Evolutionary conservation across 441 rosid species (phyloP), one percentile per base, ranked within the genome.

Genomic region (Gossypium gossypioides): DNA sequence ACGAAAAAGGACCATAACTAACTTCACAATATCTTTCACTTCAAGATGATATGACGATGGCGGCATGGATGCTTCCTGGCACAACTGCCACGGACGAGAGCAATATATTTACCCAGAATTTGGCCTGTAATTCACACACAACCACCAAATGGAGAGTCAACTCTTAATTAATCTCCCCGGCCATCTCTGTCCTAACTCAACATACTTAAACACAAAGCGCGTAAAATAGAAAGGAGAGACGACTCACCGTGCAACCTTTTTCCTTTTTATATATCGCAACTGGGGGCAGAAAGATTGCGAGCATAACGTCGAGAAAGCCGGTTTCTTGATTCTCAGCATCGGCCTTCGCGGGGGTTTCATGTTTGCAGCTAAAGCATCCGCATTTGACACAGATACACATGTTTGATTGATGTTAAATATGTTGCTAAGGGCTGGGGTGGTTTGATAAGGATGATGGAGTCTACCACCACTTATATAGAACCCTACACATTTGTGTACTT

Each of bases 61-160:
- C 58, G 4, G 57, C 71, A 1, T 67, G 71, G 42, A 67, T 25
- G 58, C 59, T 67, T 15, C 56, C 40, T 3, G 71, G 71, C 34
- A n/a, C 71, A 24, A 0, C 2, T 3, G 58, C 71, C 50, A 21
- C 0, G 0, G 1, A 6, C 22, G 71, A 48, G 21, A 67, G 71
- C 9, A 50, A 0, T 7, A 67, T 3, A 25, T 15, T 48, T 8
- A 3, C 34, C 71, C 58, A 67, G 44, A 67, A 50, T 0, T 50
- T 22, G 6, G 13, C 34, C 70, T 66, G 70, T 27, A 46, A 58
- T 58, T 13, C 10, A 21, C 69, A 18, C 57, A n/a, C 6, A 66
- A 66, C 10, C 0, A 55, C 1, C 32, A 60, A 60, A 60, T n/a
- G 0, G 19, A n/a, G 21, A 19, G 27, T 55, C 27, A 55, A 27